Evolutionary conservation across 257 asterid genomes (phyloP).

Genomic region (Jaltomata sinuosa): DNA sequence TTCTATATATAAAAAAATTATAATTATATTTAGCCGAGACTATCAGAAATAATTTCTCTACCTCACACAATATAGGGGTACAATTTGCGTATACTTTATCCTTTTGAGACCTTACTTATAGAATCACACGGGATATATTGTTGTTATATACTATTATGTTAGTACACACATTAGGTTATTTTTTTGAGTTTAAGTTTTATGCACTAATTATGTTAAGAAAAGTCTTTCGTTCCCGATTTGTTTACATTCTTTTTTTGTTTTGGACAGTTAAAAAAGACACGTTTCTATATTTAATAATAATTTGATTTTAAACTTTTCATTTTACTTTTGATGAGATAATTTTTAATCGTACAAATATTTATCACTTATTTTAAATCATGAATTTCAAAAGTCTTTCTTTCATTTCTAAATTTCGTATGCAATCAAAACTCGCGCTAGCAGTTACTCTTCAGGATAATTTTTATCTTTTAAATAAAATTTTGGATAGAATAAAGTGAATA

Average conservation of each 20-base stretch:
- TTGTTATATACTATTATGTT: too few species aligned
- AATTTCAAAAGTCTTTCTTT: background rate
- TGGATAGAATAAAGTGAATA: background rate
- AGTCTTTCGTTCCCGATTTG: background rate
- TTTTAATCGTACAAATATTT: background rate
- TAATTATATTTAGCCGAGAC: too few species aligned
- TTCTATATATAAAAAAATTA: background rate
- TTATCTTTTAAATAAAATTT: background rate
- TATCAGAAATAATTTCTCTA: too few species aligned
- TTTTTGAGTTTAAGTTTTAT: background rate
- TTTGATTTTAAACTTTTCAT: background rate
- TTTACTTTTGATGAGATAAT: background rate
- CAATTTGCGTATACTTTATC: too few species aligned
- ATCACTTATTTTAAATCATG: background rate
- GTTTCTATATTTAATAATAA: background rate
- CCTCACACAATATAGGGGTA: too few species aligned
- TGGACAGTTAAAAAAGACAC: background rate
- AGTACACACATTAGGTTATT: too few species aligned
- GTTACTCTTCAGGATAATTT: too few species aligned
- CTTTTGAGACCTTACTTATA: too few species aligned
- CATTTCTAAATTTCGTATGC: too few species aligned
- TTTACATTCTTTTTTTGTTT: background rate
- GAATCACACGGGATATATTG: too few species aligned
- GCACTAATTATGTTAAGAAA: background rate
- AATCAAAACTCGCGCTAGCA: too few species aligned